These are phyloP conservation scores for Adansonia digitata DNA, from an alignment of 345 rosid species.

Conservation along the genomic window DNA sequence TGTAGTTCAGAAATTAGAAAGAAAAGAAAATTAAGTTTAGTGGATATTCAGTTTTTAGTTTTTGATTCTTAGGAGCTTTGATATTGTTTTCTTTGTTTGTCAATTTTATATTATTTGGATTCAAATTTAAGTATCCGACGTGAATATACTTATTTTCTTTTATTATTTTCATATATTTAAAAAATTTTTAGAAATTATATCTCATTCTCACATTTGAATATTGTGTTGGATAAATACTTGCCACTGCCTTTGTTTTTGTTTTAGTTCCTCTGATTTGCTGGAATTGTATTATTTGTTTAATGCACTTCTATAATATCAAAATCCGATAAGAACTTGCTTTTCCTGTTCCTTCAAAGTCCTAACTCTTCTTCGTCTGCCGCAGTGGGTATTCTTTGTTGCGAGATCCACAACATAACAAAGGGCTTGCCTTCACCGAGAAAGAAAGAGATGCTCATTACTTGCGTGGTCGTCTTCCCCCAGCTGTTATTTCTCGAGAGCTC, in stretches of 20 bases:
- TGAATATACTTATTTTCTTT: too few relatives aligned
- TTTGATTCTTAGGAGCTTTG: neutral
- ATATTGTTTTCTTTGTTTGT: neutral
- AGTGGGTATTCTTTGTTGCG: constrained; percentile 91
- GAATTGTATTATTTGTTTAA: neutral
- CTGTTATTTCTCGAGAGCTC: constrained; percentile 81
- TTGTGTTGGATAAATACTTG: too few relatives aligned
- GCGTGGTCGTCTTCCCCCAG: constrained; percentile 90
- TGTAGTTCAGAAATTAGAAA: neutral
- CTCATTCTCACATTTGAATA: too few relatives aligned
- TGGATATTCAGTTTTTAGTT: neutral
- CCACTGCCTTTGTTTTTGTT: neutral
- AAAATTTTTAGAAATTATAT: too few relatives aligned
- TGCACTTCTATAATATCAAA: neutral
- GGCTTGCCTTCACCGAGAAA: constrained; percentile 76
- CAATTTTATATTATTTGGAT: too few relatives aligned
- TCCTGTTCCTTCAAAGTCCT: neutral
- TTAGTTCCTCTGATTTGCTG: neutral
- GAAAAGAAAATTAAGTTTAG: neutral
- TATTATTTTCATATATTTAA: too few relatives aligned
- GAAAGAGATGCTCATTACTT: constrained; percentile 92
- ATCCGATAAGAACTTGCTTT: neutral
- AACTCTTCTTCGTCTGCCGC: constrained; percentile 14
- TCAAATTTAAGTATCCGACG: too few relatives aligned
- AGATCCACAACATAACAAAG: constrained; percentile 95